Percentiles rank a stretch among this genome's conserved stretches.
Conservation (phyloP, 805 yeast genomes). For the Candida coquimbonensis region DNA sequence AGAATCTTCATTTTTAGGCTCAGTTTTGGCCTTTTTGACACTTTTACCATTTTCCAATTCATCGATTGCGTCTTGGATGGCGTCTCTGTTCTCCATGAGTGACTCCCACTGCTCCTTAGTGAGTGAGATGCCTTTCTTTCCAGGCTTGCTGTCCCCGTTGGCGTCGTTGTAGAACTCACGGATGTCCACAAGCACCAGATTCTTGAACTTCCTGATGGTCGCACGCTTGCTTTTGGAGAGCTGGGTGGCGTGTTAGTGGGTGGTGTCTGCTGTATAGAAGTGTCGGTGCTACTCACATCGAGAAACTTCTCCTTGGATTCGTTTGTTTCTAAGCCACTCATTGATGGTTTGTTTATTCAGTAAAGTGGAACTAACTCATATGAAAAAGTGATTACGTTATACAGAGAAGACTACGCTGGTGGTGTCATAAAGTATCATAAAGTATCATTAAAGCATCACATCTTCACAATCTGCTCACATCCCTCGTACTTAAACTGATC, state of each 20-base stretch:
- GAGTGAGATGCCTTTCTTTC: constrained; percentile 67
- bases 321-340: constrained; percentile 3
- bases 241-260: constrained; percentile 16
- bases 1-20: constrained; percentile 15
- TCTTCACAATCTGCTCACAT: constrained; percentile 46
- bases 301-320: constrained; percentile 3
- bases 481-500: constrained; percentile 55
- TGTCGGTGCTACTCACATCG: constrained; percentile 2
- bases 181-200: constrained; percentile 65
- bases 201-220: constrained; percentile 66
- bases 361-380: too few species aligned
- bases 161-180: constrained; percentile 66
- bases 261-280: too few species aligned
- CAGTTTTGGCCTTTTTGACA: constrained; percentile 20
- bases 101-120: constrained; percentile 49
- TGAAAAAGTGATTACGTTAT: not conserved
- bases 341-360: not conserved
- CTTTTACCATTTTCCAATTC: constrained; percentile 23
- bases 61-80: constrained; percentile 45
- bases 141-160: constrained; percentile 66
- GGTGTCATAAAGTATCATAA: not conserved
- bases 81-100: constrained; percentile 38
- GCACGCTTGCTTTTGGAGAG: constrained; percentile 60
- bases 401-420: too few species aligned
- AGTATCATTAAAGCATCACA: constrained; percentile 9